Percentiles rank a stretch among this genome's conserved stretches.
Evolutionary conservation across 257 asterid genomes (phyloP).

Genomic region (Haberlea rhodopensis): DNA sequence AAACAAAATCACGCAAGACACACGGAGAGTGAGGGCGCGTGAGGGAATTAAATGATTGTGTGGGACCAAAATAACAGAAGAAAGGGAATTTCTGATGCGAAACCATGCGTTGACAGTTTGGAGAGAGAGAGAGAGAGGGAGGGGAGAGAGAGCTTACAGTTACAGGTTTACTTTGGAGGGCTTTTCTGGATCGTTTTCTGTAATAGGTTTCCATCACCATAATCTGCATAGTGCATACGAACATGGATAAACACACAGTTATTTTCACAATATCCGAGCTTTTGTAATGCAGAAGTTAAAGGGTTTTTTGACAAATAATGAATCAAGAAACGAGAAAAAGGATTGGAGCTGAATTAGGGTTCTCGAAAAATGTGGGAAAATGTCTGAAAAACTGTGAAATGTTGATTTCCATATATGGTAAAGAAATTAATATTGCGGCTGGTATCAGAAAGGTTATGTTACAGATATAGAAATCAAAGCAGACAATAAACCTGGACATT

Average conservation of each 20-base stretch:
- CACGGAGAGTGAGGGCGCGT: slow-evolving; percentile 29
- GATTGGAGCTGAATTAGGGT: slow-evolving; percentile 36
- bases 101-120: slow-evolving; percentile 30
- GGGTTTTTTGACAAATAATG: not conserved
- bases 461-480: slow-evolving; percentile 30
- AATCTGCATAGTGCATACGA: slow-evolving; percentile 36
- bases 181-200: slow-evolving; percentile 55
- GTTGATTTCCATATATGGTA: slow-evolving; percentile 33
- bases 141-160: slow-evolving; percentile 34
- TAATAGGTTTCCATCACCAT: slow-evolving; percentile 62
- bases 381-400: slow-evolving; percentile 10
- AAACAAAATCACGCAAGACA: slow-evolving; percentile 19
- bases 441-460: slow-evolving; percentile 23
- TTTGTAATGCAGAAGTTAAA: not conserved
- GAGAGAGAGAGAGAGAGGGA: slow-evolving; percentile 23
- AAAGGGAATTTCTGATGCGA: slow-evolving; percentile 19
- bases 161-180: slow-evolving; percentile 33
- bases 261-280: slow-evolving; percentile 5
- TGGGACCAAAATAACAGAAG: slow-evolving; percentile 36
- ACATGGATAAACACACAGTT: not conserved
- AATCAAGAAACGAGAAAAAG: slow-evolving; percentile 1
- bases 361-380: slow-evolving; percentile 26
- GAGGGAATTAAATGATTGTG: slow-evolving; percentile 12
- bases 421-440: slow-evolving; percentile 31
- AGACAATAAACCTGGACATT: slow-evolving; percentile 26